These are phyloP conservation scores for Knoxdaviesia capensis DNA, from an alignment of 2,329 filamentous ascomycete genomes.

Conservation along the genomic window DNA sequence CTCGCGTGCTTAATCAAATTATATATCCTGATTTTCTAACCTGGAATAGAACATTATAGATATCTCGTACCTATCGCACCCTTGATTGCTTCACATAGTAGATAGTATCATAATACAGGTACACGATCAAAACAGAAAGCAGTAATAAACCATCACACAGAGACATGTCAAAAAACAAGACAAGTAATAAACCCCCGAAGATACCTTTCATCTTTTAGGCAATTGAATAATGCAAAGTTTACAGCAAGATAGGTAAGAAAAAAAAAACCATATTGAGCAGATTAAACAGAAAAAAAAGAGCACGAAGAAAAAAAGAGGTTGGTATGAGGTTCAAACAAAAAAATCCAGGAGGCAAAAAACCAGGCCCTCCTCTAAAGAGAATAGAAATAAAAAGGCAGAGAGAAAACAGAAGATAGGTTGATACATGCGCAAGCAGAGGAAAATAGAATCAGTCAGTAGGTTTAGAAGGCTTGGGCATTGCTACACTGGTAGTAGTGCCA, in stretches of 20 bases:
- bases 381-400: conserved; percentile 2
- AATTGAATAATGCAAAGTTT: too few relatives aligned
- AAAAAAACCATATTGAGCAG: background rate
- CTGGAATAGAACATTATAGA: too few relatives aligned
- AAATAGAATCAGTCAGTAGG: background rate
- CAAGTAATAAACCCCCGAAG: too few relatives aligned
- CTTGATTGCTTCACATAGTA: too few relatives aligned
- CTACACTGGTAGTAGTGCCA: too few relatives aligned
- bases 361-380: background rate
- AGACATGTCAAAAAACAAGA: background rate
- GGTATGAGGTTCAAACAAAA: background rate
- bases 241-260: background rate
- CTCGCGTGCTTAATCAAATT: too few relatives aligned
- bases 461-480: background rate
- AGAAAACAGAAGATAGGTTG: conserved; percentile 4
- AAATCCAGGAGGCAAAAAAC: conserved; percentile 3
- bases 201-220: too few relatives aligned
- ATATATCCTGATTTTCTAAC: too few relatives aligned
- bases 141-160: background rate
- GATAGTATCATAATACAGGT: too few relatives aligned
- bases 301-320: background rate
- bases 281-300: conserved; percentile 3
- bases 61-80: too few relatives aligned
- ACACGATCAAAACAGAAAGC: too few relatives aligned
- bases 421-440: background rate